These are phyloP conservation scores for Candida sanyaensis DNA, from an alignment of 1,139 yeast species.

Conservation along the genomic window DNA sequence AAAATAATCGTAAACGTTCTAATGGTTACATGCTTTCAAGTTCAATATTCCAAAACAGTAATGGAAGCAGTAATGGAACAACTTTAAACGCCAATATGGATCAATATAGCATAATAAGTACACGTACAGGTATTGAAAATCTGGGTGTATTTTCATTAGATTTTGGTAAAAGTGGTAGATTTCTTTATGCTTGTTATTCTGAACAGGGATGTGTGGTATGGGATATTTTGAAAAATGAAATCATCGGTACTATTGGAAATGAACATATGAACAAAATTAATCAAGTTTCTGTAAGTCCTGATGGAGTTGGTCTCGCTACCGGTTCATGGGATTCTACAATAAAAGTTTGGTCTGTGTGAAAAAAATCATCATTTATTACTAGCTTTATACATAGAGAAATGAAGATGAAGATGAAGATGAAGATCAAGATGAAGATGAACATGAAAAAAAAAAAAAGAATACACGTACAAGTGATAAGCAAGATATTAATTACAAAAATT, in stretches of 20 bases:
- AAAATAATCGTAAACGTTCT: background rate
- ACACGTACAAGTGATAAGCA: too few species aligned
- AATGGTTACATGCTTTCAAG: background rate
- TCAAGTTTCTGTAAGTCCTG: slow-evolving; percentile 67
- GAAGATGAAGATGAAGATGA: too few species aligned
- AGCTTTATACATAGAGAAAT: too few species aligned
- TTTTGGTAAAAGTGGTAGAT: slow-evolving; percentile 74
- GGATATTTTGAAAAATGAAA: slow-evolving; percentile 70
- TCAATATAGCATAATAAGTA: slow-evolving; percentile 9
- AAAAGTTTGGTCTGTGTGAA: slow-evolving; percentile 52
- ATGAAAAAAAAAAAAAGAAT: too few species aligned
- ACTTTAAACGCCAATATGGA: background rate
- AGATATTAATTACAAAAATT: too few species aligned
- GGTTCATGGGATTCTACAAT: slow-evolving; percentile 73
- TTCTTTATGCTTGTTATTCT: slow-evolving; percentile 74
- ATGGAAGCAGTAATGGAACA: slow-evolving; percentile 1
- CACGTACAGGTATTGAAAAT: slow-evolving; percentile 44
- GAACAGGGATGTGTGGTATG: slow-evolving; percentile 76
- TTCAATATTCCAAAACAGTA: slow-evolving; percentile 3
- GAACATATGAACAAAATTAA: slow-evolving; percentile 60
- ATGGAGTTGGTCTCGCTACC: slow-evolving; percentile 73
- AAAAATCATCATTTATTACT: background rate
- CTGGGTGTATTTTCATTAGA: slow-evolving; percentile 73
- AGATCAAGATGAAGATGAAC: too few species aligned
- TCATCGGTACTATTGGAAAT: slow-evolving; percentile 57